Evolutionary conservation across 208 protist genomes (phyloP), one percentile per base, ranked within the genome.

Genomic region (Plasmodiophora brassicae): DNA sequence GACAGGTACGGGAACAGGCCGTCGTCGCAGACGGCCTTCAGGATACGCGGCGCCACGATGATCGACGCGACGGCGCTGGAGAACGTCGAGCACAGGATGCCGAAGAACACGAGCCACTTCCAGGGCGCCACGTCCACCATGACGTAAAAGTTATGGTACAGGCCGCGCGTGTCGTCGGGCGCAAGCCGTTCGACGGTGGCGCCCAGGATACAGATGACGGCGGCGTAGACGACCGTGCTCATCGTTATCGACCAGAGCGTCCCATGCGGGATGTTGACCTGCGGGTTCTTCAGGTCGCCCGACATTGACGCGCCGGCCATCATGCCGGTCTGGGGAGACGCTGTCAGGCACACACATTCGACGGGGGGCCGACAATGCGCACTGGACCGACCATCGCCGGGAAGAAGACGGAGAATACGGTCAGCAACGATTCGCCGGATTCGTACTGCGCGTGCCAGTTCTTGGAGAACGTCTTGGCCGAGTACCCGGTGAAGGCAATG

Each of bases 251-350:
- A 92, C 0, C 57, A 89, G 14, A 94, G 57, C 8, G 93, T 95
- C 14, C 94, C 93, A 0, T 35, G 39, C 28, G 94, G 94, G 89
- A 96, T 96, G 32, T 60, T 85, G 35, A 85, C 35, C n/a, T 60
- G 32, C 35, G 93, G 89, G 71, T 96, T 86, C 41, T 88, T 89
- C 0, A 96, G 87, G 46, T 94, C 92, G 50, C 94, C 94, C 41
- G 84, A 92, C 1, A 93, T 45, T 46, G 93, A 95, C 1, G 93
- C 91, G 14, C 94, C 94, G n/a, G 93, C 92, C 92, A 96, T 92
- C 38, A 96, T 94, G 14, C 94, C 94, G n/a, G 93, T 95, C n/a
- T n/a, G n/a, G n/a, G n/a, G n/a, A n/a, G n/a, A n/a, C n/a, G n/a
- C n/a, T n/a, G n/a, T n/a, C n/a, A n/a, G n/a, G n/a, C n/a, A n/a